phyloP scores from a whole-genome alignment of 2,329 filamentous ascomycete species.

The Colletotrichum coccodes region DNA sequence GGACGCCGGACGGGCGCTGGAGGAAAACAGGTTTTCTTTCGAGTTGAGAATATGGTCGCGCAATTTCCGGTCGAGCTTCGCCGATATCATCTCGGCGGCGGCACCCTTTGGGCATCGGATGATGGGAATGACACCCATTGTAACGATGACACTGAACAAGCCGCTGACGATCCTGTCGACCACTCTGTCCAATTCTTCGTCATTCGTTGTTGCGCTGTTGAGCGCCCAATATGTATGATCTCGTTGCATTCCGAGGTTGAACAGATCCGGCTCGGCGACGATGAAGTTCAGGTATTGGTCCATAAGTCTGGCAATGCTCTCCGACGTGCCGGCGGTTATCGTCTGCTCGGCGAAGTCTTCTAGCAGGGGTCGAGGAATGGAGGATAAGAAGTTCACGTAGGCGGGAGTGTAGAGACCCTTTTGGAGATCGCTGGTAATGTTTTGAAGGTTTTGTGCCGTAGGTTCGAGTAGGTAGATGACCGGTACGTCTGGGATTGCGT shows the following conservation, averaged over 20 bases:
- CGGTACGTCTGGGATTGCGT: conserved; percentile 95
- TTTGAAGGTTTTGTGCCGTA: conserved; percentile 80
- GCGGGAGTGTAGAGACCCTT: conserved; percentile 91
- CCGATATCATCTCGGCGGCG: conserved; percentile 92
- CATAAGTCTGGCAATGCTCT: conserved; percentile 90
- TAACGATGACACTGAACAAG: conserved; percentile 98
- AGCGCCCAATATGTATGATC: conserved; percentile 94
- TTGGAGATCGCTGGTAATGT: conserved; percentile 86
- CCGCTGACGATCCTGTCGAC: conserved; percentile 94
- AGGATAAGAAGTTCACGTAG: conserved; percentile 97
- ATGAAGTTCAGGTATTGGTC: conserved; percentile 99
- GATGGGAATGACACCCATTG: conserved; percentile 97
- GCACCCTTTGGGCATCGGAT: conserved; percentile 94
- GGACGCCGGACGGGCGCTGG: conserved; percentile 64
- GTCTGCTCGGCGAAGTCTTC: conserved; percentile 96
- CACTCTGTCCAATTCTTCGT: conserved; percentile 87
- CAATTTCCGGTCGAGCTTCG: conserved; percentile 93
- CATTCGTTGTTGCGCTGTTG: conserved; percentile 90
- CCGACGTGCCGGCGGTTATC: conserved; percentile 83
- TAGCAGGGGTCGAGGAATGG: conserved; percentile 86
- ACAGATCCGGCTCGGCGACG: conserved; percentile 93
- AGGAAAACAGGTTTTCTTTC: conserved; percentile 94
- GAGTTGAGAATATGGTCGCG: conserved; percentile 97
- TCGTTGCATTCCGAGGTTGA: conserved; percentile 86
- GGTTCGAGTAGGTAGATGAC: conserved; percentile 97